phyloP scores from a whole-genome alignment of 2,329 filamentous ascomycete genomes.

The Sporothrix mexicana region DNA sequence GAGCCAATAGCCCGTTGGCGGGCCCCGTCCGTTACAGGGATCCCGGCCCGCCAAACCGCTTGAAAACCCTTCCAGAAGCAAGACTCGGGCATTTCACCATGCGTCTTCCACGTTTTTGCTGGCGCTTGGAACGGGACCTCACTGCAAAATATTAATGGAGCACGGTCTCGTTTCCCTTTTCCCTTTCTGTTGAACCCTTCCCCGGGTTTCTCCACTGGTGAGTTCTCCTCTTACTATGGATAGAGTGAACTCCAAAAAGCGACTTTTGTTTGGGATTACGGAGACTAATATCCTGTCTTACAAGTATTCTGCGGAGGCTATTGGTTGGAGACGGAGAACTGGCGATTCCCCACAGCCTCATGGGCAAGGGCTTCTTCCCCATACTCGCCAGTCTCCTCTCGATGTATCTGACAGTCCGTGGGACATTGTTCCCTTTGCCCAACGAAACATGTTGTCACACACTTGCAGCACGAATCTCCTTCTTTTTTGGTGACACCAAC shows the following conservation, averaged over 20 bases:
- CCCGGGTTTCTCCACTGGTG: slow-evolving; percentile 14
- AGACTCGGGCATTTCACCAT: slow-evolving; percentile 3
- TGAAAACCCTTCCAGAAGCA: background rate
- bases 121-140: background rate
- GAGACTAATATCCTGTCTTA: background rate
- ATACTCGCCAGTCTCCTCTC: background rate
- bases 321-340: background rate
- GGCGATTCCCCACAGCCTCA: slow-evolving; percentile 11
- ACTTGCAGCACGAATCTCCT: background rate
- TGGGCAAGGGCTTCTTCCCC: background rate
- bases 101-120: slow-evolving; percentile 13
- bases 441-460: background rate
- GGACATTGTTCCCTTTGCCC: background rate
- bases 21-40: slow-evolving; percentile 28
- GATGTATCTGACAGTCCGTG: background rate
- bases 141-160: slow-evolving; percentile 8
- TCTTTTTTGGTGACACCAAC: background rate
- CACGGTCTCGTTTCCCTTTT: slow-evolving; percentile 18
- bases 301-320: background rate
- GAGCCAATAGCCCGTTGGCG: slow-evolving; percentile 32
- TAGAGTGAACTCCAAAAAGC: background rate
- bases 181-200: slow-evolving; percentile 2
- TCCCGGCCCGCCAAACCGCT: slow-evolving; percentile 31
- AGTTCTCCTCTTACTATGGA: slow-evolving; percentile 1
- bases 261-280: background rate